Percentiles rank a stretch among this genome's conserved stretches.
Conservation (phyloP, 768 basidiomycete species). For the Collybia mongolica region DNA sequence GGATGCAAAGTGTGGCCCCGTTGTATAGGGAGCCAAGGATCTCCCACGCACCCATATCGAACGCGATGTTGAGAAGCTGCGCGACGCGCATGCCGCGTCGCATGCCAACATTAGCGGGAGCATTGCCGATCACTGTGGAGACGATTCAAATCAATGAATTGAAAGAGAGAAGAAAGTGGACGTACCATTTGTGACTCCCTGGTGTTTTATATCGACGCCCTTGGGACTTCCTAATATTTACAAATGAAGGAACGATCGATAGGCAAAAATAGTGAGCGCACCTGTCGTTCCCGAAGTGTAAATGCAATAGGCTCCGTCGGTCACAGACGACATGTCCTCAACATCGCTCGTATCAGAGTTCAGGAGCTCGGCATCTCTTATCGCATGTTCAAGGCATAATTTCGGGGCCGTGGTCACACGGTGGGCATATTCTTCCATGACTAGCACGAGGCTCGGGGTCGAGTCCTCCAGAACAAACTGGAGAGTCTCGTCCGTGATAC, state of each 20-base stretch:
- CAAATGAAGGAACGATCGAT: conserved; percentile 4
- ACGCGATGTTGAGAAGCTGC: conserved; percentile 62
- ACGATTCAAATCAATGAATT: not conserved
- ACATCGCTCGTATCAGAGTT: conserved; percentile 29
- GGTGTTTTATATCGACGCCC: conserved; percentile 59
- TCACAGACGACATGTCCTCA: conserved; percentile 33
- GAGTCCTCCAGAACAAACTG: conserved; percentile 51
- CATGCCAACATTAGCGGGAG: conserved; percentile 61
- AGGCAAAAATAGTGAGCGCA: not conserved
- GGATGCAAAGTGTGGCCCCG: conserved; percentile 50
- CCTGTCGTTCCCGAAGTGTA: conserved; percentile 53
- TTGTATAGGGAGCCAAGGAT: conserved; percentile 50
- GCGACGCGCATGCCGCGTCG: conserved; percentile 53
- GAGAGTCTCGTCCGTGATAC: conserved; percentile 55
- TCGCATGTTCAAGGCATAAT: conserved; percentile 30
- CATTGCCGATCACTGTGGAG: conserved; percentile 29
- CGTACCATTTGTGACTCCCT: conserved; percentile 56
- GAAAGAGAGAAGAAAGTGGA: not conserved
- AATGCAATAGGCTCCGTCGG: conserved; percentile 55
- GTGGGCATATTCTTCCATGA: conserved; percentile 37
- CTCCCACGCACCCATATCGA: conserved; percentile 71
- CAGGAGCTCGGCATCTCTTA: conserved; percentile 20
- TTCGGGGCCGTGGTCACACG: conserved; percentile 29
- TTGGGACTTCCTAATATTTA: conserved; percentile 57
- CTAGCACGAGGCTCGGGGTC: conserved; percentile 38